Conservation (phyloP, 2,329 filamentous ascomycete genomes). For the Chalaropsis ovoidea region DNA sequence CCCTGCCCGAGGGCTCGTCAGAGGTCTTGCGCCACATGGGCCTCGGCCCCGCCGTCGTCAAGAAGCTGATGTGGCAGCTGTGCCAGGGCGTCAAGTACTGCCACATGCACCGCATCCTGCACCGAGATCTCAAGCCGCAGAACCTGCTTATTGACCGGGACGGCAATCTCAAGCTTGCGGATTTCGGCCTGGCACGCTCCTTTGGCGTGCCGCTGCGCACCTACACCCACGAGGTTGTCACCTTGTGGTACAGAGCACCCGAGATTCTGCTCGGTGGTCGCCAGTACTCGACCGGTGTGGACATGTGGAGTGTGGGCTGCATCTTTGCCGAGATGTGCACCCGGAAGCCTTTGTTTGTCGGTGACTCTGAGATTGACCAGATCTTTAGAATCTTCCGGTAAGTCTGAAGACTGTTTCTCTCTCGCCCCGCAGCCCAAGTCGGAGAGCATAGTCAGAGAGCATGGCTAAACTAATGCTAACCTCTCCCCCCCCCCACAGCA, state of each 20-base stretch:
- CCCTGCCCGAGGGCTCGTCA: slow-evolving; percentile 66
- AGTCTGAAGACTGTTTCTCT: background rate
- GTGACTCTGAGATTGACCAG: slow-evolving; percentile 58
- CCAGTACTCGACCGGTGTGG: slow-evolving; percentile 86
- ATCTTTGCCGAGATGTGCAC: slow-evolving; percentile 98
- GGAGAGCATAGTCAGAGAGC: too few relatives aligned
- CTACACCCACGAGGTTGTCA: slow-evolving; percentile 92
- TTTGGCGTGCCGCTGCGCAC: slow-evolving; percentile 86
- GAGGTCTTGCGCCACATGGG: slow-evolving; percentile 56
- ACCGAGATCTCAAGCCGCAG: slow-evolving; percentile 83
- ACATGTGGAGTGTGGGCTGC: slow-evolving; percentile 92
- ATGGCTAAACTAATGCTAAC: too few relatives aligned
- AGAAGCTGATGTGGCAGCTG: slow-evolving; percentile 86
- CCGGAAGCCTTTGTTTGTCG: slow-evolving; percentile 81
- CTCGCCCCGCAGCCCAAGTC: background rate
- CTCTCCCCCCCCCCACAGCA: slow-evolving; percentile 23
- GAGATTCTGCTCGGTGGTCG: slow-evolving; percentile 84
- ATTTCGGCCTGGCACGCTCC: slow-evolving; percentile 80
- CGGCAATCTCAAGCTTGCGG: slow-evolving; percentile 79
- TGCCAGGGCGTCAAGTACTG: slow-evolving; percentile 79
- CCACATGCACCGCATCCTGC: slow-evolving; percentile 76
- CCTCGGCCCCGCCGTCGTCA: slow-evolving; percentile 69
- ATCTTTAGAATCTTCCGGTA: slow-evolving; percentile 55
- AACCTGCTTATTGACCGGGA: slow-evolving; percentile 79
- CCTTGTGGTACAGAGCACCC: slow-evolving; percentile 82